A percentile compares a stretch with the other conserved stretches of the same genome.
These are phyloP conservation scores for Daldinia concentrica DNA, from an alignment of 495 filamentous ascomycete genomes.

Conservation along the genomic window DNA sequence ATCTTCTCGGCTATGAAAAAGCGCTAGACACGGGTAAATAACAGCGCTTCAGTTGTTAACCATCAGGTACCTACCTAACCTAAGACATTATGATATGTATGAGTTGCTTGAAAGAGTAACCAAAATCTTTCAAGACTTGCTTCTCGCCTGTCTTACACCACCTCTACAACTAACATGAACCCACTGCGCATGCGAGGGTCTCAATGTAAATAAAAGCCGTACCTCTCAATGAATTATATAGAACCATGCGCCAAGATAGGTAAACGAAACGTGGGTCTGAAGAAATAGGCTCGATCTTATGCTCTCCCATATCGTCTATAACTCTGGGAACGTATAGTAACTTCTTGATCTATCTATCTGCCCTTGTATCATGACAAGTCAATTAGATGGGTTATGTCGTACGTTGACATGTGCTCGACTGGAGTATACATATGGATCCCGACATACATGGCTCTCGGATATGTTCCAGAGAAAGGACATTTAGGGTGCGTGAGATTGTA, in stretches of 20 bases:
- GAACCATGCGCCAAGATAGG: neutral
- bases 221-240: neutral
- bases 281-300: conserved; percentile 1
- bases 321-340: neutral
- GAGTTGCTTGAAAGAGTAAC: neutral
- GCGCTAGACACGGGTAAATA: neutral
- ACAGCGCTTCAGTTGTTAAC: neutral
- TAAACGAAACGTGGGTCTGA: neutral
- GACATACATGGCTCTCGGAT: neutral
- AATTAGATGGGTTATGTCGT: neutral
- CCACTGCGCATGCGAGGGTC: neutral
- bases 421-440: neutral
- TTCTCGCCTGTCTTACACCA: neutral
- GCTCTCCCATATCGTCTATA: neutral
- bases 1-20: neutral
- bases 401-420: neutral
- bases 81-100: too few relatives aligned
- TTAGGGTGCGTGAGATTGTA: conserved; percentile 18
- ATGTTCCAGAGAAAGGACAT: neutral
- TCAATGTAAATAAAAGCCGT: neutral
- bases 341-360: neutral
- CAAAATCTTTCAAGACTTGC: neutral
- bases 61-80: neutral
- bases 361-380: neutral
- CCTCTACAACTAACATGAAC: neutral